These are phyloP conservation scores for Podospora australis DNA, from an alignment of 495 filamentous ascomycete genomes.

Conservation along the genomic window DNA sequence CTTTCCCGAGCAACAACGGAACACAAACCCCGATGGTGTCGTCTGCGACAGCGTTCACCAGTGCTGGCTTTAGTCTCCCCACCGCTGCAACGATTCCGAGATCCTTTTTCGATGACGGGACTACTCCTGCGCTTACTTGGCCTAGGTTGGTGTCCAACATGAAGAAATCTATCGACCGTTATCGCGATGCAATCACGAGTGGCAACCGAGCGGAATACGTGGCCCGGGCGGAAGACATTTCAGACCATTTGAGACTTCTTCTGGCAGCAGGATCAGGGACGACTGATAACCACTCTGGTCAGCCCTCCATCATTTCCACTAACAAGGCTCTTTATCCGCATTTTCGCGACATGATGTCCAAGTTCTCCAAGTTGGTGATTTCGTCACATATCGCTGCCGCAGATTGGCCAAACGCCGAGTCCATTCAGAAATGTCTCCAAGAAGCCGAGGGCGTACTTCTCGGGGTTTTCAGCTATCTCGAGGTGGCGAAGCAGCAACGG, in stretches of 20 bases:
- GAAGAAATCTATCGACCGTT: conserved; percentile 77
- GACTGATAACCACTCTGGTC: conserved; percentile 96
- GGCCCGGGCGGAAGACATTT: conserved; percentile 88
- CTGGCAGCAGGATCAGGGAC: conserved; percentile 91
- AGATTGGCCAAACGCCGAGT: conserved; percentile 83
- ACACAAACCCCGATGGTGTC: conserved; percentile 51
- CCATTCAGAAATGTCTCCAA: conserved; percentile 84
- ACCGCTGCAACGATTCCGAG: conserved; percentile 59
- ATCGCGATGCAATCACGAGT: conserved; percentile 74
- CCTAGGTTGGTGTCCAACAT: conserved; percentile 83
- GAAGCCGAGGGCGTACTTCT: conserved; percentile 93
- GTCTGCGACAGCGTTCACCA: conserved; percentile 61
- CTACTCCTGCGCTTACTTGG: conserved; percentile 74
- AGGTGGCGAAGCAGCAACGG: conserved; percentile 85
- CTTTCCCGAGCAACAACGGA: conserved; percentile 41
- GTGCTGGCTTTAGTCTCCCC: conserved; percentile 49
- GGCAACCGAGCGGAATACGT: conserved; percentile 86
- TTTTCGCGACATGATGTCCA: conserved; percentile 99
- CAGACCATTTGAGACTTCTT: conserved; percentile 89
- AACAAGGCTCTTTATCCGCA: conserved; percentile 96
- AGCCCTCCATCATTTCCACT: conserved; percentile 96
- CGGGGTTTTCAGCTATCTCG: conserved; percentile 91
- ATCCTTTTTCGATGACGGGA: conserved; percentile 80
- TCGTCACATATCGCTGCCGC: conserved; percentile 97
- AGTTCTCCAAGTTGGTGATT: conserved; percentile 94